Percentiles rank a stretch among this genome's conserved stretches.
phyloP scores from a whole-genome alignment of 2,329 filamentous ascomycete species.

The Fonsecaea multimorphosa region DNA sequence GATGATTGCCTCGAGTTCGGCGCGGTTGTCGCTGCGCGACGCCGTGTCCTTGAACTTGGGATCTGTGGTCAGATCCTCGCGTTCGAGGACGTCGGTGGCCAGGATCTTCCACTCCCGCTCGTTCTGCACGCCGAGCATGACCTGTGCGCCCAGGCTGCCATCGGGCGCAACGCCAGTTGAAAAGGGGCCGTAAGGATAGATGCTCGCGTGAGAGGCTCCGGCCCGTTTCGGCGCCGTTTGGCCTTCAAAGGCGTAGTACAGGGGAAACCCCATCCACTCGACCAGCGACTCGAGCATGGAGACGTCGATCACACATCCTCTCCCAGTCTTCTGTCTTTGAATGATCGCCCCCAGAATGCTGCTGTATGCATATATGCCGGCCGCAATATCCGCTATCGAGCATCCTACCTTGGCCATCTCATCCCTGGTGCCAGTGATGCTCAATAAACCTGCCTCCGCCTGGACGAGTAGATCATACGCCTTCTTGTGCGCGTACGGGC shows the following conservation, averaged over 20 bases:
- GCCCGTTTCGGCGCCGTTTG: constrained; percentile 52
- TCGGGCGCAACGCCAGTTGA: constrained; percentile 50
- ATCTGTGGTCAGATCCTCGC: constrained; percentile 53
- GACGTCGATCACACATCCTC: constrained; percentile 59
- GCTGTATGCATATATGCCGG: constrained; percentile 60
- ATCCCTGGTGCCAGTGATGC: constrained; percentile 55
- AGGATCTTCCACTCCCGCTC: constrained; percentile 62
- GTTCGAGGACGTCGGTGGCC: constrained; percentile 54
- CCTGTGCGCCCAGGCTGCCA: constrained; percentile 45
- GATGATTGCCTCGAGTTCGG: constrained; percentile 56
- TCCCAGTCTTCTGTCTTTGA: constrained; percentile 56
- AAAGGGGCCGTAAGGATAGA: constrained; percentile 65
- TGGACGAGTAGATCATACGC: constrained; percentile 63
- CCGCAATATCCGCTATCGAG: constrained; percentile 62
- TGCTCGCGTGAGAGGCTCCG: constrained; percentile 61
- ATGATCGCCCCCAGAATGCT: constrained; percentile 59
- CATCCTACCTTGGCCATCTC: constrained; percentile 60
- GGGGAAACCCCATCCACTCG: constrained; percentile 65
- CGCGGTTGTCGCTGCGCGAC: constrained; percentile 55
- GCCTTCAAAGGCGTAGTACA: constrained; percentile 60
- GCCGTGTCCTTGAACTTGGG: constrained; percentile 57
- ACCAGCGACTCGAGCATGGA: constrained; percentile 65
- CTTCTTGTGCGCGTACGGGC: constrained; percentile 61
- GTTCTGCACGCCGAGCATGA: constrained; percentile 65
- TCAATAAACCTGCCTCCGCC: constrained; percentile 60